Percentiles rank a stretch among this genome's conserved stretches.
Evolutionary conservation across 1,139 yeast species (phyloP).

Genomic region (Nematodospora anomalae): DNA sequence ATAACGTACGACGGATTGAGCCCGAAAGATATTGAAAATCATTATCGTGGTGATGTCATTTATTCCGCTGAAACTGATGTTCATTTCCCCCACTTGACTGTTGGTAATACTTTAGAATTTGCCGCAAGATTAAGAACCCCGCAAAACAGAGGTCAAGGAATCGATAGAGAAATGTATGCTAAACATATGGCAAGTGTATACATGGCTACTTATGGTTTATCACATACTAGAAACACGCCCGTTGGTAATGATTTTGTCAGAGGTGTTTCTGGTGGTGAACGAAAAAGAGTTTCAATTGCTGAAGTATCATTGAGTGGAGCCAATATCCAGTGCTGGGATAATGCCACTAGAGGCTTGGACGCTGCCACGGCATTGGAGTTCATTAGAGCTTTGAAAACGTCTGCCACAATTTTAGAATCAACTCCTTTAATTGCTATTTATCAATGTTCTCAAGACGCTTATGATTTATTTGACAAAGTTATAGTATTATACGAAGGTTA

Average conservation of each 20-base stretch:
- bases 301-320: constrained; percentile 41
- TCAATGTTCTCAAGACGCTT: constrained; percentile 39
- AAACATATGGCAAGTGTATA: constrained; percentile 43
- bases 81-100: constrained; percentile 54
- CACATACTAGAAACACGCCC: constrained; percentile 34
- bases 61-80: constrained; percentile 55
- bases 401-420: constrained; percentile 56
- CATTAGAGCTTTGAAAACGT: constrained; percentile 62
- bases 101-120: constrained; percentile 50
- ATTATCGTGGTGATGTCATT: constrained; percentile 52
- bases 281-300: constrained; percentile 47
- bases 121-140: constrained; percentile 46
- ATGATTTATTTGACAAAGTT: constrained; percentile 69
- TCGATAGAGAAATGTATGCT: constrained; percentile 40
- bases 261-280: constrained; percentile 47
- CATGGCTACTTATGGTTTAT: constrained; percentile 44
- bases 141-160: constrained; percentile 34
- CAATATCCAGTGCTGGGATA: constrained; percentile 57
- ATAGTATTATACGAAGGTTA: constrained; percentile 73
- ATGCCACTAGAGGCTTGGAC: constrained; percentile 62
- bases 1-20: constrained; percentile 35
- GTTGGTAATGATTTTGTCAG: constrained; percentile 40
- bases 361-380: constrained; percentile 70
- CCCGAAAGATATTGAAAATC: constrained; percentile 43
- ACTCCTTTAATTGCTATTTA: constrained; percentile 77